Evolutionary conservation across 176 grass and related monocot species (phyloP).

Genomic region (Oryza brachyantha): DNA sequence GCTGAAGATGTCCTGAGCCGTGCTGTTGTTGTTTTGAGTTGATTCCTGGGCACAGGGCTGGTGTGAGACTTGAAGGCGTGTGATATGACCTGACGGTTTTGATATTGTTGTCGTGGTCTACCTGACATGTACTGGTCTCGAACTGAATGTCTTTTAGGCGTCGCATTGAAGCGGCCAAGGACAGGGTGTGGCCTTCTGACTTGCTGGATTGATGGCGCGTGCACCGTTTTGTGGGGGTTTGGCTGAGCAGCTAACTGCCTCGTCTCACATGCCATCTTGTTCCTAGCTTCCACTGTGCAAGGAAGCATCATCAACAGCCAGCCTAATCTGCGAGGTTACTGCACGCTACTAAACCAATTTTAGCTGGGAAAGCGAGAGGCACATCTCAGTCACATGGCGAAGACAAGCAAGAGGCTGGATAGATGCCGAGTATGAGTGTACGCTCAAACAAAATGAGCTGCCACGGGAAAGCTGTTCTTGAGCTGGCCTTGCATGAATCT

Average conservation of each 20-base stretch:
- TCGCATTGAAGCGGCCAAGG: background rate
- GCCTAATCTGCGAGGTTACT: background rate
- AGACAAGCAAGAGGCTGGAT: background rate
- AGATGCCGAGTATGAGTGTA: background rate
- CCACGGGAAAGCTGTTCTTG: background rate
- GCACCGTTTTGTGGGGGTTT: background rate
- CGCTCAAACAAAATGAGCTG: background rate
- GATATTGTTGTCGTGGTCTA: background rate
- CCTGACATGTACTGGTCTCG: background rate
- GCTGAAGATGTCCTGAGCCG: background rate
- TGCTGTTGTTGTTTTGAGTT: background rate
- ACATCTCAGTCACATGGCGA: background rate
- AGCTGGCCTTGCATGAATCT: background rate
- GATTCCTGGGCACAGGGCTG: background rate
- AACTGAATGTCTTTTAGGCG: background rate
- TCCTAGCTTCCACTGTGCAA: background rate
- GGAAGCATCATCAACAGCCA: background rate
- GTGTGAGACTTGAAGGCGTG: background rate
- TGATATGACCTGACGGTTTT: constrained; percentile 24
- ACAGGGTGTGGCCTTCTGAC: background rate
- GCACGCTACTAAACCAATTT: background rate
- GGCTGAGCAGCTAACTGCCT: too few relatives aligned
- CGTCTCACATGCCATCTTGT: too few relatives aligned
- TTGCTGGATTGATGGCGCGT: background rate
- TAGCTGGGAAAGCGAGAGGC: background rate